Percentiles rank a stretch among this genome's conserved stretches.
These are phyloP conservation scores for Cordyceps cateniannulata DNA, from an alignment of 2,329 filamentous ascomycete genomes.

Conservation along the genomic window DNA sequence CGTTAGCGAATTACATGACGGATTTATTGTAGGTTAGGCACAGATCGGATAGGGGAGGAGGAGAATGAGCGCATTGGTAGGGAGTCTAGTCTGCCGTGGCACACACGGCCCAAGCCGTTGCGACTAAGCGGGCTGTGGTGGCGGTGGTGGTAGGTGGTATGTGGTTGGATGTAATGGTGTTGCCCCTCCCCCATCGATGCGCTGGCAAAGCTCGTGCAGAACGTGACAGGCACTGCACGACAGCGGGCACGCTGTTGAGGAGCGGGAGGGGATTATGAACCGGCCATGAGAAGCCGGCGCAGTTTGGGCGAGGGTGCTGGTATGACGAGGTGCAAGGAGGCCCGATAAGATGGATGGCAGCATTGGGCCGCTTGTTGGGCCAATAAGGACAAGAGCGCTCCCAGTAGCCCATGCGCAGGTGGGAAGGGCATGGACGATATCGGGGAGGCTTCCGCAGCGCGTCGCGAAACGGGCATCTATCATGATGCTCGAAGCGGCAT, in stretches of 20 bases:
- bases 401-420: neutral
- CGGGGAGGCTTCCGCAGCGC: neutral
- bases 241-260: neutral
- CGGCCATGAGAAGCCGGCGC: neutral
- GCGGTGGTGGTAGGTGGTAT: neutral
- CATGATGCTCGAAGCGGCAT: neutral
- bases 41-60: neutral
- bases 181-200: slow-evolving; percentile 11
- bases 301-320: neutral
- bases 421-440: neutral
- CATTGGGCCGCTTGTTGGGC: slow-evolving; percentile 11
- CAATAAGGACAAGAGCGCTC: neutral
- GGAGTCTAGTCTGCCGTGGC: neutral
- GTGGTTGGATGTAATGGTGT: neutral
- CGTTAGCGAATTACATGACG: slow-evolving; percentile 10
- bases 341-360: slow-evolving; percentile 1
- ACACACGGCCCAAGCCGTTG: neutral
- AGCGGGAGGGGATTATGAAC: neutral
- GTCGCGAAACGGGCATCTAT: neutral
- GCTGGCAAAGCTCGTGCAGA: slow-evolving; percentile 10
- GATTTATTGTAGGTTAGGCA: slow-evolving; percentile 2
- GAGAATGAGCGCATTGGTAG: neutral
- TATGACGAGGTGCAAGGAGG: neutral
- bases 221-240: slow-evolving; percentile 2
- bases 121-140: neutral